Evolutionary conservation across 2,329 filamentous ascomycete genomes (phyloP), one percentile per base, ranked within the genome.

Genomic region (Aspergillus persii): DNA sequence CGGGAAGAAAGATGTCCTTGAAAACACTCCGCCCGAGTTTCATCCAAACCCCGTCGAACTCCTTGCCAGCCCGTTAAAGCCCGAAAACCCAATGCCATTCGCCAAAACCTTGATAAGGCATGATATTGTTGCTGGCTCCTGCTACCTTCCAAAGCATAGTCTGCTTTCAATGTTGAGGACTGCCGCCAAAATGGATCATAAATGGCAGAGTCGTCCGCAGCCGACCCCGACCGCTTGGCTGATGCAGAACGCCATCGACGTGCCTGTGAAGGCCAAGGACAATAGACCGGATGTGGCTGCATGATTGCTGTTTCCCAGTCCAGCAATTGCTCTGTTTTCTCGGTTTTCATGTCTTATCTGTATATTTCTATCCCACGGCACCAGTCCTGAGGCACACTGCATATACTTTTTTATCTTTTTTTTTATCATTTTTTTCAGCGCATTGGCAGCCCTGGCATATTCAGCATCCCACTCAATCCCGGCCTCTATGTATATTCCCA

Each of bases 131-230:
- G 53, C 66, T 3, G 70, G 66, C 3, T 53, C 61, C 5, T 60
- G 53, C 46, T 72, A 68, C 44, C 41, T 53, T 9, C 70, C 73
- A 27, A 46, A 53, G 3, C 53, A 63, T 26, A 59, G 69, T 15
- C 57, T 79, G 12, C 39, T 54, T 3, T 58, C 70, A 23, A 76
- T 77, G 73, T 61, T 79, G 36, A 68, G 74, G 51, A 69, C 73
- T 8, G 77, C 77, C 8, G 59, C 62, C 12, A 60, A 60, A 33
- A 48, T 77, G 33, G 77, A 79, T 57, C 44, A 47, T 3, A 64
- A 70, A 54, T 77, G 74, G 74, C 61, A 58, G 26, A 57, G 50
- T 12, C 50, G 59, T 4, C 69, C 70, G 6, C 63, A 66, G 31
- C 66, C 71, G 2, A 61, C 66, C 39, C 66, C 71, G 2, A 61